Evolutionary conservation across 768 basidiomycete species (phyloP), one percentile per base, ranked within the genome.

Genomic region (Russula compacta): DNA sequence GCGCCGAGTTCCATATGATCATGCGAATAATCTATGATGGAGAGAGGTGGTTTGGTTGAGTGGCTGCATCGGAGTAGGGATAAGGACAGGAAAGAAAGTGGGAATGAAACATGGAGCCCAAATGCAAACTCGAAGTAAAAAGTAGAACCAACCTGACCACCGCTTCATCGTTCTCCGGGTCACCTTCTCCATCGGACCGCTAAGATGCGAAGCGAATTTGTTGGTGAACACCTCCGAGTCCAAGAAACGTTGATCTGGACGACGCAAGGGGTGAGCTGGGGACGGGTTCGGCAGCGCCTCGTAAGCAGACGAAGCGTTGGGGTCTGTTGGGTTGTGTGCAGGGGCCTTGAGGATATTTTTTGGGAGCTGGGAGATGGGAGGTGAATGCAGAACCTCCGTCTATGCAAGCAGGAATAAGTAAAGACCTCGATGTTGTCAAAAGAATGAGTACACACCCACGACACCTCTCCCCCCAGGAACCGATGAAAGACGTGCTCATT

Each of bases 331-430:
- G 71, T 93, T 90, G 72, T 97, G 91, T 2, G 95, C 90, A 4
- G 97, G 94, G 0, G 95, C 94, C 71, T 93, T 93, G 51, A 99
- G 80, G 12, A 92, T 86, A 72, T 98, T 98, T 81, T 97, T 98
- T 4, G 97, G 97, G 2, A 98, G 76, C 47, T 86, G 77, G 2
- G 94, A 92, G 59, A 98, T 71, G 1, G 97, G 97, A 7, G 94
- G 91, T 0, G 94, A 94, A 72, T 92, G 89, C 24, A 97, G 73
- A 3, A 98, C 92, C 73, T 99, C 97, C 36, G 84, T 83, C 94
- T 95, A 68, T 19, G 44, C 61, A 40, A 64, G 42, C 44, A 46
- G 43, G 29, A 9, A 40, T 56, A 51, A 53, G 54, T n/a, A 43
- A 29, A 53, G 44, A 12, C 14, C 39, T n/a, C 14, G 47, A 46